phyloP scores from a whole-genome alignment of 495 filamentous ascomycete species.

The Xylaria venustula region DNA sequence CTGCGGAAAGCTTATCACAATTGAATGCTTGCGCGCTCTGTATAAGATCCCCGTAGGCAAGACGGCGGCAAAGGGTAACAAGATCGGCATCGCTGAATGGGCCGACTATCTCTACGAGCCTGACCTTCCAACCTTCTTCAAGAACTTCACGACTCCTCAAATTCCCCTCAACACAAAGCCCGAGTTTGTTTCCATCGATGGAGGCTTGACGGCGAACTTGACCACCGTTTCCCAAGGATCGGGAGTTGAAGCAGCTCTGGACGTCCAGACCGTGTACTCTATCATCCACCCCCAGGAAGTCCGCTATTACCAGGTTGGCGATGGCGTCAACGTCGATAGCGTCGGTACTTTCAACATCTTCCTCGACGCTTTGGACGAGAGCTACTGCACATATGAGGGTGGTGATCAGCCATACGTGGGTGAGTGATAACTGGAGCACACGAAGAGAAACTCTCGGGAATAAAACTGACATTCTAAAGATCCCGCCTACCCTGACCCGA shows the following conservation, averaged over 20 bases:
- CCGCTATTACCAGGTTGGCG: constrained; percentile 54
- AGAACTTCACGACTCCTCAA: constrained; percentile 35
- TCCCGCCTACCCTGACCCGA: constrained; percentile 36
- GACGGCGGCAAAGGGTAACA: constrained; percentile 38
- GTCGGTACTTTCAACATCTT: constrained; percentile 50
- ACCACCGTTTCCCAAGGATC: constrained; percentile 12
- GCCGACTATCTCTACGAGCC: constrained; percentile 47
- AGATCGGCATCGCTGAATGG: constrained; percentile 54
- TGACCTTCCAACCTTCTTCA: constrained; percentile 58
- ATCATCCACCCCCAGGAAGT: constrained; percentile 56
- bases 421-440: not conserved
- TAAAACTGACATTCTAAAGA: constrained; percentile 18
- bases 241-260: constrained; percentile 50
- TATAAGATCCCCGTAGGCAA: constrained; percentile 48
- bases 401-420: constrained; percentile 44
- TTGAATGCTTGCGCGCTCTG: constrained; percentile 54
- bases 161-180: constrained; percentile 14
- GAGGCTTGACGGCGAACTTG: constrained; percentile 31
- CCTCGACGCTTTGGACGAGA: constrained; percentile 42
- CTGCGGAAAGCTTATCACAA: constrained; percentile 50
- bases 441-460: not conserved
- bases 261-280: constrained; percentile 52
- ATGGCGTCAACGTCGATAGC: constrained; percentile 39
- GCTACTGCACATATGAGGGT: constrained; percentile 44
- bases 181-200: constrained; percentile 21